Evolutionary conservation across 163 green algal genomes (phyloP).

Genomic region (Volvox carteri): DNA sequence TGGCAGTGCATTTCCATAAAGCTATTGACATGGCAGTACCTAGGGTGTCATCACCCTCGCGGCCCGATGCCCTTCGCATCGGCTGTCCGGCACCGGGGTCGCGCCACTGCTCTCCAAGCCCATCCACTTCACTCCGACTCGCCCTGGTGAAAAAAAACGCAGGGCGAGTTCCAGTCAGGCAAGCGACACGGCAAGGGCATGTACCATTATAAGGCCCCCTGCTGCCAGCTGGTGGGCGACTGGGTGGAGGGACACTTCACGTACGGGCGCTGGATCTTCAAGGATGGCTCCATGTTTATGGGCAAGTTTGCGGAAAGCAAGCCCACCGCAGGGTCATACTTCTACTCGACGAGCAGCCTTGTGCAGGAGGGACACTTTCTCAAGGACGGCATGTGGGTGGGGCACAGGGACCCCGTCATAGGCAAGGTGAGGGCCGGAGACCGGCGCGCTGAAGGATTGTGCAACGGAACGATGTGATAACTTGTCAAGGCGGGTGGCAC

Average conservation of each 20-base stretch:
- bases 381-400: slow-evolving; percentile 46
- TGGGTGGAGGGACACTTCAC: slow-evolving; percentile 72
- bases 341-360: slow-evolving; percentile 53
- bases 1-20: no score
- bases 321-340: slow-evolving; percentile 57
- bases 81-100: no score
- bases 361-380: slow-evolving; percentile 58
- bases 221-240: slow-evolving; percentile 72
- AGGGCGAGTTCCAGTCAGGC: slow-evolving; percentile 70
- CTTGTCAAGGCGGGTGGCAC: no score
- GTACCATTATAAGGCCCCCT: slow-evolving; percentile 64
- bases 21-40: no score
- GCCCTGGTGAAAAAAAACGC: no score
- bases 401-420: slow-evolving; percentile 26
- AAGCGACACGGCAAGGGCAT: slow-evolving; percentile 72
- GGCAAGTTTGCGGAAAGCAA: slow-evolving; percentile 64
- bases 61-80: no score
- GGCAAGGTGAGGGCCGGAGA: slow-evolving; percentile 36
- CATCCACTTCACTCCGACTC: no score
- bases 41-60: no score
- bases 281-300: slow-evolving; percentile 75
- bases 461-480: no score
- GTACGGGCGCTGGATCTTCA: slow-evolving; percentile 71
- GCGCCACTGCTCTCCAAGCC: no score
- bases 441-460: no score